A percentile compares a stretch with the other conserved stretches of the same genome.
Conservation (phyloP, 2,329 filamentous ascomycete species). For the Metarhizium album region DNA sequence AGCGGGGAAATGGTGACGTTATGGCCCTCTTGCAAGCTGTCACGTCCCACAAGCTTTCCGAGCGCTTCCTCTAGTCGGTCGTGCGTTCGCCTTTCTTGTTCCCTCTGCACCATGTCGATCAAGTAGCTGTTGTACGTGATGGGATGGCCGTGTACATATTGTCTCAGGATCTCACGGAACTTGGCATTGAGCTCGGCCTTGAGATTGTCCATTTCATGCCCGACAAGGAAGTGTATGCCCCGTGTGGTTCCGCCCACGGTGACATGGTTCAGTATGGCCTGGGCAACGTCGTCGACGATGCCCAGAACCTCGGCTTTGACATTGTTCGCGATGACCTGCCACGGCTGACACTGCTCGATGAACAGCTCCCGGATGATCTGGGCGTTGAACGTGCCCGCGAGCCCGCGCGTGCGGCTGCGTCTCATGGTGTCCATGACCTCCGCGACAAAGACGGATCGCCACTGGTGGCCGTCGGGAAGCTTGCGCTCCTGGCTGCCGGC, state of each 20-base stretch:
- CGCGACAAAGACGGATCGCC: constrained; percentile 9
- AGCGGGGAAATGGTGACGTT: neutral
- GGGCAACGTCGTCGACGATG: constrained; percentile 6
- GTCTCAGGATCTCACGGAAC: constrained; percentile 8
- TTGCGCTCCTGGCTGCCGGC: neutral
- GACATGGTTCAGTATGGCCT: constrained; percentile 7
- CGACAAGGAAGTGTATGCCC: constrained; percentile 9
- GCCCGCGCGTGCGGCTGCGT: constrained; percentile 31
- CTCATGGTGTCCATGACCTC: constrained; percentile 14
- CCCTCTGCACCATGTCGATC: constrained; percentile 24
- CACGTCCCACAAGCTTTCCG: neutral
- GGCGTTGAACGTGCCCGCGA: constrained; percentile 51
- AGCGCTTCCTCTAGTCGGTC: neutral
- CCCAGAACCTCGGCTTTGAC: constrained; percentile 5
- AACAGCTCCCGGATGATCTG: constrained; percentile 50
- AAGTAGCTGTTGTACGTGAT: constrained; percentile 44
- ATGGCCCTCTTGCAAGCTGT: neutral
- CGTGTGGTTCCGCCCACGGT: constrained; percentile 9
- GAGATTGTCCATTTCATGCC: constrained; percentile 11
- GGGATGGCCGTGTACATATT: constrained; percentile 23
- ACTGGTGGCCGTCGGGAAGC: neutral
- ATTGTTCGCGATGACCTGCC: constrained; percentile 32
- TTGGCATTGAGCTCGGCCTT: constrained; percentile 16
- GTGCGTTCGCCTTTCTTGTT: constrained; percentile 10
- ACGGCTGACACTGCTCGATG: constrained; percentile 43